Evolutionary conservation across 2,329 filamentous ascomycete species (phyloP).

Genomic region (Leptosphaerulina australis): DNA sequence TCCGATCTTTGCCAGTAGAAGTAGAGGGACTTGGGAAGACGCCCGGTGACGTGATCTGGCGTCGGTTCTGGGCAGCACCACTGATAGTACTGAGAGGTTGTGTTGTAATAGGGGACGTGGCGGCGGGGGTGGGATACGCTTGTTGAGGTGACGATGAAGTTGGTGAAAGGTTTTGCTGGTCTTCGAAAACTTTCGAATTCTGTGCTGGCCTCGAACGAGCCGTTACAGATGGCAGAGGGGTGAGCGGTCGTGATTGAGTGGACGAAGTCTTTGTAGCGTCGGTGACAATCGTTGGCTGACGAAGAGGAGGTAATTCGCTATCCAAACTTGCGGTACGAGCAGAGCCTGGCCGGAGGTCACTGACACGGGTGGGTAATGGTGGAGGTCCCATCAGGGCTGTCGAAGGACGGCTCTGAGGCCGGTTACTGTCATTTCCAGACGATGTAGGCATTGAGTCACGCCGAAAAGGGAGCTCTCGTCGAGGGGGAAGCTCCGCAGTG

Average conservation of each 20-base stretch:
- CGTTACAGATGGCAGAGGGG: not conserved
- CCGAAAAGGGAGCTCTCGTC: constrained; percentile 50
- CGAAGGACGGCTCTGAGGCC: constrained; percentile 32
- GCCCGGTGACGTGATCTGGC: not conserved
- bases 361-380: constrained; percentile 37
- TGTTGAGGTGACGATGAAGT: constrained; percentile 20
- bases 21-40: constrained; percentile 15
- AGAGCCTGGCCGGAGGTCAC: constrained; percentile 28
- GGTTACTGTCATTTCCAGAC: constrained; percentile 30
- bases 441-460: constrained; percentile 39
- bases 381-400: constrained; percentile 40
- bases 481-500: constrained; percentile 41
- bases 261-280: constrained; percentile 10
- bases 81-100: constrained; percentile 29
- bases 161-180: constrained; percentile 13
- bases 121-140: not conserved
- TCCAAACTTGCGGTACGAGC: constrained; percentile 22
- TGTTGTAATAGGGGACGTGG: constrained; percentile 2
- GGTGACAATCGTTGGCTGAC: constrained; percentile 40
- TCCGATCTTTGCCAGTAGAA: constrained; percentile 2
- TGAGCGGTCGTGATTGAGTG: constrained; percentile 13
- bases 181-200: not conserved
- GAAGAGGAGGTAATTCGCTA: constrained; percentile 45
- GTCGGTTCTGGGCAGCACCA: constrained; percentile 12
- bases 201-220: not conserved